Base-by-base conservation (phyloP, 2,329 filamentous ascomycete genomes). In the Coniella lustricola region DNA sequence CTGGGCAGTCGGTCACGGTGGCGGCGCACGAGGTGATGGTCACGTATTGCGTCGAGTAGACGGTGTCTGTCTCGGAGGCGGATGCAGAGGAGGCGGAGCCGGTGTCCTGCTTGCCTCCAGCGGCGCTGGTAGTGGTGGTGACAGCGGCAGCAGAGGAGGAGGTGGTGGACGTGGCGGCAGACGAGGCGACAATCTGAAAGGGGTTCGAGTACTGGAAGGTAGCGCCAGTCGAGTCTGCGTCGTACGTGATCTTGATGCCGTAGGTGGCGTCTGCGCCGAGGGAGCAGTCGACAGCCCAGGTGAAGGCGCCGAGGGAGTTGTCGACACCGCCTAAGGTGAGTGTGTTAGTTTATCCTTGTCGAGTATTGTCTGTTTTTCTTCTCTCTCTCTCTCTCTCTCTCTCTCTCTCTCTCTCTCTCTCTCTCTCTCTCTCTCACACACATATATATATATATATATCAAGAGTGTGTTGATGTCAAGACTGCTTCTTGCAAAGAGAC, bases 141-240 rank as follows among this genome's bases (percentile, higher is more conserved):
- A 55, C 44, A 9, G 49, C 18, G 44, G 40, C 21, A 39, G 34
- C 49, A 52, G 56, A 43, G 8, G 49, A 16, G 43, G 40, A 29
- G 38, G 34, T 49, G 35, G 57, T 45, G 51, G 55, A 46, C 44
- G 49, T 43, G 20, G 50, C 4, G 16, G 29, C 57, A 7, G 48
- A 20, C 39, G 52, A 60, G 40, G 60, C 64, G 50, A 61, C 59
- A 59, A 81, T 79, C 60, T 67, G 57, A 71, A 84, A 84, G 59
- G 77, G 77, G 69, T 74, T 74, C 50, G 77, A 80, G 73, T 75
- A 83, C 72, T 84, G 79, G 73, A 77, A 79, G 60, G 73, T 64
- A 10, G 43, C 55, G 22, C 67, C 48, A 65, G 79, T 61, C 56
- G 63, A 63, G 34, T 52, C 44, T 39, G 34, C 35, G 55, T 76